A percentile compares a stretch with the other conserved stretches of the same genome.
Conservation (phyloP, 352 stramenopile species). For the Globisporangium echinulatum region DNA sequence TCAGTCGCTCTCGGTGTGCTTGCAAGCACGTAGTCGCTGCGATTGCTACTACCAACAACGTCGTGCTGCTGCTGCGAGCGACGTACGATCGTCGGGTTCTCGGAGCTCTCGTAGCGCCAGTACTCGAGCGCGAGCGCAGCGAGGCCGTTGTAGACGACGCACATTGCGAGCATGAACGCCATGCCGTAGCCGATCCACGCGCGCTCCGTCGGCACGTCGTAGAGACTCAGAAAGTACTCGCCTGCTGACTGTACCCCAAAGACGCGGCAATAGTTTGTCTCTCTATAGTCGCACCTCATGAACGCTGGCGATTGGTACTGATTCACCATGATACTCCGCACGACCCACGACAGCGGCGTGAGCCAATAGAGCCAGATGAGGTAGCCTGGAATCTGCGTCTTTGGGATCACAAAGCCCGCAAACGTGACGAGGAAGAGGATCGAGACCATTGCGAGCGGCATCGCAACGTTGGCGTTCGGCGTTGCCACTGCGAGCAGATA, state of each 20-base stretch:
- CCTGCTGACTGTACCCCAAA: slow-evolving; percentile 2
- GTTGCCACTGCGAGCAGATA: slow-evolving; percentile 30
- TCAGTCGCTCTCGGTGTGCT: background rate
- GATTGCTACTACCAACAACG: too few relatives aligned
- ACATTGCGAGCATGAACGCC: slow-evolving; percentile 16
- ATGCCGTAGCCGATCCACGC: slow-evolving; percentile 14
- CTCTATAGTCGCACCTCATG: slow-evolving; percentile 9
- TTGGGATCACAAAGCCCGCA: slow-evolving; percentile 41
- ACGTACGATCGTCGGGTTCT: slow-evolving; percentile 3
- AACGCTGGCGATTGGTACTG: slow-evolving; percentile 14
- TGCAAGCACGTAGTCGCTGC: too few relatives aligned
- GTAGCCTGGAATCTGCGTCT: slow-evolving; percentile 33
- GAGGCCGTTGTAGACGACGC: slow-evolving; percentile 16
- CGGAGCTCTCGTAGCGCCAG: slow-evolving; percentile 15
- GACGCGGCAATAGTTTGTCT: slow-evolving; percentile 12
- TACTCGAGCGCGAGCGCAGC: slow-evolving; percentile 15
- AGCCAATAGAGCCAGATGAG: slow-evolving; percentile 16
- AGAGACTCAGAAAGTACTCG: slow-evolving; percentile 13
- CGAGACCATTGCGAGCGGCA: slow-evolving; percentile 34
- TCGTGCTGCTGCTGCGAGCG: too few relatives aligned
- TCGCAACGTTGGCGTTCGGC: slow-evolving; percentile 30
- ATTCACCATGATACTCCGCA: slow-evolving; percentile 26
- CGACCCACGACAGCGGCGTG: slow-evolving; percentile 42
- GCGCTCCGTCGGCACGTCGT: slow-evolving; percentile 14
- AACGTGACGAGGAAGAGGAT: slow-evolving; percentile 51